A percentile compares a stretch with the other conserved stretches of the same genome.
Evolutionary conservation across 345 rosid species (phyloP).

Genomic region (Arabidopsis suecica): DNA sequence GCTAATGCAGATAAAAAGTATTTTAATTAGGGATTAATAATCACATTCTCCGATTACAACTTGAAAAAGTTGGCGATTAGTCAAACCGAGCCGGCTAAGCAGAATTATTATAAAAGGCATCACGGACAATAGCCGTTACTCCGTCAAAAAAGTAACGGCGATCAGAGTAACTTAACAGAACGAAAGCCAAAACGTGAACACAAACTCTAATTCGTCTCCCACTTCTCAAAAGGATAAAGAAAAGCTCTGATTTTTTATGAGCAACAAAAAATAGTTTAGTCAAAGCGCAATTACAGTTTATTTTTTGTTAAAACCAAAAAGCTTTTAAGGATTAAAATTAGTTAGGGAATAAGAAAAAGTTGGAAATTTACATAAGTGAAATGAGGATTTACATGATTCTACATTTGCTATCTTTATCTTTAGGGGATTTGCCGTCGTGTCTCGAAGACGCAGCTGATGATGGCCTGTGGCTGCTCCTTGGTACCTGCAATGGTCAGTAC

Average conservation of each 20-base stretch:
- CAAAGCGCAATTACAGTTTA: slow-evolving; percentile 38
- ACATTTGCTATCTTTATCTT: slow-evolving; percentile 73
- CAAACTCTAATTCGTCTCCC: neutral
- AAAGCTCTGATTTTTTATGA: slow-evolving; percentile 30
- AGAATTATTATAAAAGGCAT: neutral
- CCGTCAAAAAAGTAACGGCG: neutral
- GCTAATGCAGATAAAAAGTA: neutral
- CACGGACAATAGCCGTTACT: neutral
- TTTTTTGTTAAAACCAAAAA: slow-evolving; percentile 2
- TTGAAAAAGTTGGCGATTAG: neutral
- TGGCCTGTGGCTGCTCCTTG: slow-evolving; percentile 59
- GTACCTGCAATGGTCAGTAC: slow-evolving; percentile 53
- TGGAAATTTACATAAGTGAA: slow-evolving; percentile 40
- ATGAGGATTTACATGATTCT: slow-evolving; percentile 62
- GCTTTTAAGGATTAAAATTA: neutral
- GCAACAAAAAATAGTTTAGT: slow-evolving; percentile 29
- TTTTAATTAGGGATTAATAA: neutral
- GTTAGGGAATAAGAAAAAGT: neutral
- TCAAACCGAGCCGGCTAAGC: neutral
- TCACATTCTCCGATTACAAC: neutral
- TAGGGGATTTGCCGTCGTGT: slow-evolving; percentile 62
- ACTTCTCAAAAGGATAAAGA: neutral
- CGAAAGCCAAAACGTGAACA: neutral
- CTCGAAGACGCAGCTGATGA: slow-evolving; percentile 54
- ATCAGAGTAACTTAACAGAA: slow-evolving; percentile 1